Percentiles rank a stretch among this genome's conserved stretches.
Evolutionary conservation across 106 monocot genomes (phyloP).

Genomic region (Dendrobium huoshanense): DNA sequence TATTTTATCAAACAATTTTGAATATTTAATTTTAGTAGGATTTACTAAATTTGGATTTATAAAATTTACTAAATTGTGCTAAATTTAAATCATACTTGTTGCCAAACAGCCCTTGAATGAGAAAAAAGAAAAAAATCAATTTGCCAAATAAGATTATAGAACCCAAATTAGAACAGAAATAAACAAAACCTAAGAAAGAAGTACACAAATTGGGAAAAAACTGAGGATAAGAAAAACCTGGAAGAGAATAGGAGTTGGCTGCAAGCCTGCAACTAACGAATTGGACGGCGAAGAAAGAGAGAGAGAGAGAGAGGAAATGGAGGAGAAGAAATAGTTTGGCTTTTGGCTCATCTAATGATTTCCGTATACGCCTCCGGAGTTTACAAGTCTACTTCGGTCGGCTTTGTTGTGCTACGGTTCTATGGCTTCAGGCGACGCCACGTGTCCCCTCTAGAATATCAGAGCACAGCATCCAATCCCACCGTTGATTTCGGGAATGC

Average conservation of each 20-base stretch:
- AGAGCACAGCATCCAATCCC: no score
- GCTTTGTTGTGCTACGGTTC: not conserved
- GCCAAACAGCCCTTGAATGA: no score
- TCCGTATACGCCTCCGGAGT: not conserved
- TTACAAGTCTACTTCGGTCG: not conserved
- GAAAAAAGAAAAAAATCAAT: no score
- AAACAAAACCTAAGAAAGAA: not conserved
- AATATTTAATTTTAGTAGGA: no score
- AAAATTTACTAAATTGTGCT: no score
- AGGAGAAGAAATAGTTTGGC: not conserved
- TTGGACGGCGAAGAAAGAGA: not conserved
- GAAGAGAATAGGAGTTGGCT: not conserved
- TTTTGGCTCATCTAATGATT: not conserved
- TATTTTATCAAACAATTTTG: no score
- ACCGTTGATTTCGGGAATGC: no score
- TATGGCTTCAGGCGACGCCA: slow-evolving; percentile 1
- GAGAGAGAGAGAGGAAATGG: slow-evolving; percentile 2
- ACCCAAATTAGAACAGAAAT: not conserved
- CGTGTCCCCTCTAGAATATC: not conserved
- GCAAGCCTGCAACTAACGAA: not conserved
- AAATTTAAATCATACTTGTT: no score
- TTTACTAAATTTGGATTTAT: no score
- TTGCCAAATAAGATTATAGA: not conserved
- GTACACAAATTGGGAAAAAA: not conserved
- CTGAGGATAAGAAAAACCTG: slow-evolving; percentile 8